These are phyloP conservation scores for Globisporangium echinulatum DNA, from an alignment of 352 stramenopile species.

Conservation along the genomic window DNA sequence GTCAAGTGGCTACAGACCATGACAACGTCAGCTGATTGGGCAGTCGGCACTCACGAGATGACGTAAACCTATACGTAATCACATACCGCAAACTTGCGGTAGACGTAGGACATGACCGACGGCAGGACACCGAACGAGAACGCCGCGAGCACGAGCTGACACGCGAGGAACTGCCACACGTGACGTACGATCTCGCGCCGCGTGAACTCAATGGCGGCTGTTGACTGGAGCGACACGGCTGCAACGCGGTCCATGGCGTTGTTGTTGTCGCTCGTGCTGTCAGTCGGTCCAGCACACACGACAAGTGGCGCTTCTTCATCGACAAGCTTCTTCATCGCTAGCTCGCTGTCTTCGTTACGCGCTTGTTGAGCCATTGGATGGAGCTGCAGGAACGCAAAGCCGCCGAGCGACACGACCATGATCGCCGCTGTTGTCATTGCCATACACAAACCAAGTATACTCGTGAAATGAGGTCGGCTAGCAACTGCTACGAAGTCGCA, in stretches of 20 bases:
- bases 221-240: slow-evolving; percentile 7
- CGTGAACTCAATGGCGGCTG: slow-evolving; percentile 11
- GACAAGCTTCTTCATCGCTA: not conserved
- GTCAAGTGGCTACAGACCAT: slow-evolving; percentile 19
- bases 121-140: slow-evolving; percentile 64
- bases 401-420: slow-evolving; percentile 42
- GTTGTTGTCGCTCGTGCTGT: slow-evolving; percentile 7
- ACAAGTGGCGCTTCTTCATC: slow-evolving; percentile 28
- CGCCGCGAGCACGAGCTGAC: slow-evolving; percentile 45
- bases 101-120: slow-evolving; percentile 68
- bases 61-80: not conserved
- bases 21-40: not conserved
- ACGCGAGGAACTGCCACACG: slow-evolving; percentile 44
- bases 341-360: slow-evolving; percentile 5
- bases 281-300: slow-evolving; percentile 1
- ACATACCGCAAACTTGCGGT: slow-evolving; percentile 61
- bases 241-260: slow-evolving; percentile 1
- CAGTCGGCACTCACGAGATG: too few relatives aligned
- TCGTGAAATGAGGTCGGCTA: too few relatives aligned
- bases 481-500: not conserved
- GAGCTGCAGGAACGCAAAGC: slow-evolving; percentile 48
- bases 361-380: slow-evolving; percentile 29
- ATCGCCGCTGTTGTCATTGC: slow-evolving; percentile 23
- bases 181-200: slow-evolving; percentile 21
- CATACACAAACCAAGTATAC: too few relatives aligned